Conservation (phyloP, 805 yeast genomes). For the Grigorovia jiainica region DNA sequence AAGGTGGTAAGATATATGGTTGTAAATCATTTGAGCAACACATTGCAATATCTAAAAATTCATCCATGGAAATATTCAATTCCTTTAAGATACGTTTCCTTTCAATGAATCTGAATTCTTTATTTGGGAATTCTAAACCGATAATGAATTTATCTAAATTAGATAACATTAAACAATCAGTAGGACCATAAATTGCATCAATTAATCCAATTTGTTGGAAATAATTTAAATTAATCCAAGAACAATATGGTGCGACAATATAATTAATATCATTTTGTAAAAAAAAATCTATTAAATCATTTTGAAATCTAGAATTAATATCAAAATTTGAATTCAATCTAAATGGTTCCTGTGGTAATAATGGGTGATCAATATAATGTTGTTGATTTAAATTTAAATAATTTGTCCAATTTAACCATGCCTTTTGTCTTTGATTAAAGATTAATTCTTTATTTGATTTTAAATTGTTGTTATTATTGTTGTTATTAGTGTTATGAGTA, state of each 20-base stretch:
- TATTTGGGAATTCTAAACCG: constrained; percentile 56
- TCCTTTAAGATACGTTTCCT: constrained; percentile 49
- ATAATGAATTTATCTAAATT: constrained; percentile 63
- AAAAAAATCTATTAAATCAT: constrained; percentile 50
- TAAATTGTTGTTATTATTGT: constrained; percentile 2
- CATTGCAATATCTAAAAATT: constrained; percentile 65
- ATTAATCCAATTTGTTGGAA: constrained; percentile 46
- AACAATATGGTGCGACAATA: constrained; percentile 71
- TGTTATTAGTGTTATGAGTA: neutral
- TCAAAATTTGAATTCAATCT: constrained; percentile 41
- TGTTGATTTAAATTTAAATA: constrained; percentile 26
- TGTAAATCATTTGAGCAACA: constrained; percentile 74
- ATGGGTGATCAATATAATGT: constrained; percentile 28
- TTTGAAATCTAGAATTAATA: constrained; percentile 39
- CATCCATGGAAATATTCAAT: constrained; percentile 50
- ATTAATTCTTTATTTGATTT: constrained; percentile 24
- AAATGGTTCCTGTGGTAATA: constrained; percentile 37
- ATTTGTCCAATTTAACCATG: constrained; percentile 38
- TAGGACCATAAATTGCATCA: constrained; percentile 76
- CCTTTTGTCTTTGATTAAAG: constrained; percentile 36
- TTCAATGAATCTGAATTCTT: constrained; percentile 60
- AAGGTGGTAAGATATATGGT: constrained; percentile 47
- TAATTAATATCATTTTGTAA: constrained; percentile 49
- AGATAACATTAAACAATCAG: constrained; percentile 58
- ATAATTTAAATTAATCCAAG: constrained; percentile 74